Percentiles rank a stretch among this genome's conserved stretches.
phyloP scores from a whole-genome alignment of 768 basidiomycete genomes.

The Boletus speciosus region DNA sequence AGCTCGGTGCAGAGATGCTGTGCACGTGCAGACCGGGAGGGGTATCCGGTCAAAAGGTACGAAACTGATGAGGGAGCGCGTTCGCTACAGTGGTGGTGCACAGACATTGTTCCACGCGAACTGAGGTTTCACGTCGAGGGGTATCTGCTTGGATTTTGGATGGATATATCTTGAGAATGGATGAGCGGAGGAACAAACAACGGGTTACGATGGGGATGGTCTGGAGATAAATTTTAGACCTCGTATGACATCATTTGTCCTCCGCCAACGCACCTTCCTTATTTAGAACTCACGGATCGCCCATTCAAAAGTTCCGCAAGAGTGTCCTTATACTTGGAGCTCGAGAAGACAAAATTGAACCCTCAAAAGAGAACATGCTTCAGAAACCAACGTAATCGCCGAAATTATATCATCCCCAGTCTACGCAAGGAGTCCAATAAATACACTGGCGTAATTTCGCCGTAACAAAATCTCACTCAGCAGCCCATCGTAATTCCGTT shows the following conservation, averaged over 20 bases:
- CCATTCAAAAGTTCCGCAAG: background rate
- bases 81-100: background rate
- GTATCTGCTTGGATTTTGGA: background rate
- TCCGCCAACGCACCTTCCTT: background rate
- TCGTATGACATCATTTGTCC: background rate
- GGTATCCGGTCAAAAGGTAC: background rate
- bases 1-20: background rate
- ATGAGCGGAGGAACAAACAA: background rate
- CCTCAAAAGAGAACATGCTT: background rate
- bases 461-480: background rate
- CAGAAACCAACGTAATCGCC: background rate
- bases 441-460: background rate
- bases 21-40: constrained; percentile 1
- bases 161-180: background rate
- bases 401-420: background rate
- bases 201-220: no score
- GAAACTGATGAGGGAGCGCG: background rate
- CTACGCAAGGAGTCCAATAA: background rate
- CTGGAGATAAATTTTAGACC: background rate
- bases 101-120: background rate
- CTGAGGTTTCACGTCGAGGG: background rate
- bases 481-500: constrained; percentile 29
- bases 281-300: background rate
- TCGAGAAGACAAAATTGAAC: background rate
- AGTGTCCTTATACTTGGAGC: background rate